Evolutionary conservation across 805 yeast species (phyloP).

Genomic region (Nakazawaea peltata): DNA sequence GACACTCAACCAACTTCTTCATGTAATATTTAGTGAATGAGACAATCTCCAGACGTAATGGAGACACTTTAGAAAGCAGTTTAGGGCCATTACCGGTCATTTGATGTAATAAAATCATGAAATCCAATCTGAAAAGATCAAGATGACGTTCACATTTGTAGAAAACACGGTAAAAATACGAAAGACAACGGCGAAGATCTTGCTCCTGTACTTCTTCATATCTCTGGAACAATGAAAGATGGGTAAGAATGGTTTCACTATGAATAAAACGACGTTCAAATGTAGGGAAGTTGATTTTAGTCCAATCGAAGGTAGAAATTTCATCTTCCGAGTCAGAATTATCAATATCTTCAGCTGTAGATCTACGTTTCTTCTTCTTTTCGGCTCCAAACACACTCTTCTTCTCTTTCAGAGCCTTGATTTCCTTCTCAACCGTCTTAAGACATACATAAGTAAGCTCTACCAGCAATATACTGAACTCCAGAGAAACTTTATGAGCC

Average conservation of each 20-base stretch:
- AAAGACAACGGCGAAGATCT: conserved; percentile 54
- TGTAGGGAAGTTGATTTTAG: conserved; percentile 35
- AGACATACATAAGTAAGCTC: conserved; percentile 59
- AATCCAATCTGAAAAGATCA: conserved; percentile 60
- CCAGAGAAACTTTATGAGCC: conserved; percentile 56
- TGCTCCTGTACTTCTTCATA: conserved; percentile 54
- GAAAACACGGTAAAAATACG: conserved; percentile 66
- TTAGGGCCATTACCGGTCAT: conserved; percentile 40
- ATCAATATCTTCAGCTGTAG: conserved; percentile 22
- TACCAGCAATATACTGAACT: conserved; percentile 50
- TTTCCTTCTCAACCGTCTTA: conserved; percentile 59
- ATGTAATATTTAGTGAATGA: conserved; percentile 60
- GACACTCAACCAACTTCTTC: conserved; percentile 42
- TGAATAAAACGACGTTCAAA: conserved; percentile 42
- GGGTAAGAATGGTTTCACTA: conserved; percentile 56
- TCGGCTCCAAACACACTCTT: conserved; percentile 12
- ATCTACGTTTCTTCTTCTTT: conserved; percentile 4
- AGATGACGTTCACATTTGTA: conserved; percentile 53
- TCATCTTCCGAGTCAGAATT: conserved; percentile 21
- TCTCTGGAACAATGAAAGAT: conserved; percentile 50
- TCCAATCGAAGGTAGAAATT: conserved; percentile 25
- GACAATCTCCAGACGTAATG: conserved; percentile 51
- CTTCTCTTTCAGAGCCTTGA: conserved; percentile 47
- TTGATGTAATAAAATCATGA: conserved; percentile 50
- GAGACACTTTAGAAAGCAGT: conserved; percentile 37